Evolutionary conservation across 768 basidiomycete species (phyloP), one percentile per base, ranked within the genome.

Genomic region (Scleroderma bovista): DNA sequence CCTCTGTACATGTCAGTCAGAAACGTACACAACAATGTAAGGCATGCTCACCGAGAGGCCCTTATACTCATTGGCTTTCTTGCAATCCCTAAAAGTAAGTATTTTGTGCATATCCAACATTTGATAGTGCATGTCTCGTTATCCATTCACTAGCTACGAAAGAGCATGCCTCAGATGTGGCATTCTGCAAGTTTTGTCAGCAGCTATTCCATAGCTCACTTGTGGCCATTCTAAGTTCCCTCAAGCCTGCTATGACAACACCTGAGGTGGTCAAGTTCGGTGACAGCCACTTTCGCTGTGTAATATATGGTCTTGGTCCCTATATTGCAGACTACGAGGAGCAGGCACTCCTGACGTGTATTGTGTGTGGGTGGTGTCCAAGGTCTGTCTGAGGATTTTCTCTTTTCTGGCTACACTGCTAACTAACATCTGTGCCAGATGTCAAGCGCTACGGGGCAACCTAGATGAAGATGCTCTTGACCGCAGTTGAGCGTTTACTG

Each of bases 251-350:
- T 0, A 72, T 72, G 72, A 48, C 38, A 0, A 58, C 20, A 3
- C 61, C 67, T 1, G 44, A 55, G 22, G 49, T 73, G 6, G 40
- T 52, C 0, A 32, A 39, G 9, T 29, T 29, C 26, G 51, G 47
- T 1, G 70, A 74, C 56, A 60, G 68, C 0, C 59, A 69, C 46
- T 70, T 50, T 44, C 56, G 50, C 1, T 42, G 54, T 6, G 59
- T 49, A 0, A 57, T 70, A n/a, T n/a, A 63, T 58, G 60, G 60
- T 1, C 46, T 75, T 9, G 68, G 67, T 0, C 62, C 69, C 1
- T 69, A 70, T 23, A 72, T 73, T 46, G 66, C 66, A 0, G 66
- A 72, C 44, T 72, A 73, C 44, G 69, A 68, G 0, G 69, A 74
- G 47, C 69, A 72, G 46, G 65, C 51, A 0, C 39, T 69, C 0